Evolutionary conservation across 345 rosid genomes (phyloP).

Genomic region (Eutrema japonicum): DNA sequence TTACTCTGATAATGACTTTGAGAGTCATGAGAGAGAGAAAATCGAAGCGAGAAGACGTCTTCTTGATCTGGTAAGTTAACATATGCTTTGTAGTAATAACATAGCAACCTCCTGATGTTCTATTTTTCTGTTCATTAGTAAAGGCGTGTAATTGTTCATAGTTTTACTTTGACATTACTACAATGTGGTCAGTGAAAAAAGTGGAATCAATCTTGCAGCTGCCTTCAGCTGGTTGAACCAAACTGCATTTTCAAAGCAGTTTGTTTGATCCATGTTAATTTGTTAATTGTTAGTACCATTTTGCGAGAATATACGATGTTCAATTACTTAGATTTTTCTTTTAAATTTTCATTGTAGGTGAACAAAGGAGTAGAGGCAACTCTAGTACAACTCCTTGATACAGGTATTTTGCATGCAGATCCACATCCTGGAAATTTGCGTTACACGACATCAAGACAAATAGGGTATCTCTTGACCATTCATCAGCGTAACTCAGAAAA

Average conservation of each 20-base stretch:
- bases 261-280: conserved; percentile 17
- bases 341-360: conserved; percentile 55
- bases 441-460: conserved; percentile 75
- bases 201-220: conserved; percentile 21
- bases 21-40: conserved; percentile 59
- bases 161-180: conserved; percentile 12
- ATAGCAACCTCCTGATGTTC: conserved; percentile 10
- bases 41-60: conserved; percentile 68
- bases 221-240: conserved; percentile 23
- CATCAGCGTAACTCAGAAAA: conserved; percentile 14
- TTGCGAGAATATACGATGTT: conserved; percentile 24
- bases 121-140: not conserved
- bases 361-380: conserved; percentile 91
- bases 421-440: conserved; percentile 98
- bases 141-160: conserved; percentile 11
- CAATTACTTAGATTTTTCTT: conserved; percentile 19
- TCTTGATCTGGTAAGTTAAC: conserved; percentile 76
- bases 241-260: conserved; percentile 10
- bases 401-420: conserved; percentile 96
- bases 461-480: conserved; percentile 62
- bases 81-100: conserved; percentile 8
- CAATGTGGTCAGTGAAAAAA: conserved; percentile 2
- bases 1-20: conserved; percentile 46
- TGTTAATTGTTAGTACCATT: conserved; percentile 7
- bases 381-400: conserved; percentile 92